Evolutionary conservation across 495 filamentous ascomycete genomes (phyloP).

Genomic region (Aspergillus heteromorphus): DNA sequence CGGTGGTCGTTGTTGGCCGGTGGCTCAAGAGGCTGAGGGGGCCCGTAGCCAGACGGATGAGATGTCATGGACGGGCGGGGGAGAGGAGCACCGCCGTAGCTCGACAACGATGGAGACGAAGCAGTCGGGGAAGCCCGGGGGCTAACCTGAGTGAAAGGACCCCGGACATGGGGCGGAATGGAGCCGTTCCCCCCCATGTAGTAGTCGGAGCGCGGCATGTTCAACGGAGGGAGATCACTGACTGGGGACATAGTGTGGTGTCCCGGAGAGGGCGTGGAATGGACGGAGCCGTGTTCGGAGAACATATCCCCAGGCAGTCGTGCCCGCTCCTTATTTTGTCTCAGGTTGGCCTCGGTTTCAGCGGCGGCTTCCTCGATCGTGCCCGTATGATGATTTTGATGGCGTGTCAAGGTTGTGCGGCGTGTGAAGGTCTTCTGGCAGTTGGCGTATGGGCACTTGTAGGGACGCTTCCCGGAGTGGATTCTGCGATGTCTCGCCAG

Average conservation of each 20-base stretch:
- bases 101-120: slow-evolving; percentile 55
- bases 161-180: slow-evolving; percentile 78
- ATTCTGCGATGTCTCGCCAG: slow-evolving; percentile 90
- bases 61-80: slow-evolving; percentile 67
- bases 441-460: slow-evolving; percentile 95
- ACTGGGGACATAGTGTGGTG: slow-evolving; percentile 72
- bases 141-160: slow-evolving; percentile 69
- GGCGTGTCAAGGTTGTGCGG: slow-evolving; percentile 87
- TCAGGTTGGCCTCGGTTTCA: slow-evolving; percentile 78
- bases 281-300: slow-evolving; percentile 75
- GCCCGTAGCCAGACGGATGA: slow-evolving; percentile 73
- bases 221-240: slow-evolving; percentile 67
- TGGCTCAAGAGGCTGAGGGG: slow-evolving; percentile 83
- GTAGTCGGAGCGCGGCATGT: slow-evolving; percentile 68
- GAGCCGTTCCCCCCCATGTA: slow-evolving; percentile 60
- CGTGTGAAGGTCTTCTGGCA: slow-evolving; percentile 99
- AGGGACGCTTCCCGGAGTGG: slow-evolving; percentile 91
- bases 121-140: slow-evolving; percentile 63
- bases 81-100: slow-evolving; percentile 50
- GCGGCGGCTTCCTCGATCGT: slow-evolving; percentile 91
- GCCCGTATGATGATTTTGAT: slow-evolving; percentile 93
- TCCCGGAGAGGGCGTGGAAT: slow-evolving; percentile 82
- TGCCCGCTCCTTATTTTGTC: slow-evolving; percentile 49
- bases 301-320: slow-evolving; percentile 70
- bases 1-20: slow-evolving; percentile 71